Base-by-base conservation (phyloP, 768 basidiomycete genomes). In the Amanita inopinata region DNA sequence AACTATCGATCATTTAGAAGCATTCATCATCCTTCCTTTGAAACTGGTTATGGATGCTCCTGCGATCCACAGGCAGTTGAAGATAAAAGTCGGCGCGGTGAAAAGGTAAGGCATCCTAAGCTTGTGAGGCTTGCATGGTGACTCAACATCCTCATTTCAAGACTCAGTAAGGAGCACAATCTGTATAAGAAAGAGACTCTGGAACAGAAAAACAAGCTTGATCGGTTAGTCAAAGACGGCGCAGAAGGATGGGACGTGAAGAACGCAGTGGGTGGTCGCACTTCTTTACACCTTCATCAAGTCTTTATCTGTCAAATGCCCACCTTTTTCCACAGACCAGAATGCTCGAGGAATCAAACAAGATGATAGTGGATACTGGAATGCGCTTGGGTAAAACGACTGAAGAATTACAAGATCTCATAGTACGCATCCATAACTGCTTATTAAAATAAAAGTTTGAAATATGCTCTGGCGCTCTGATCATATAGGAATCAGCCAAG, bases 171-270 rank as follows among this genome's bases (percentile, higher is more conserved):
- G 54, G 89, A 93, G 56, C 66, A 78, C 40, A 58, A 53, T 18
- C 49, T 78, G 14, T 91, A 91, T 59, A 64, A 61, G 50, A 70
- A 74, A 38, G 89, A 93, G 63, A 71, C 70, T 3, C 72, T 66
- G 47, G 67, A 76, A 24, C 70, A 76, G 49, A 63, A 75, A 52
- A 59, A 57, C 40, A 81, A 73, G 54, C 63, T 78, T n/a, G 76
- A 80, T 50, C 76, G 76, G 57, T 61, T 83, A 53, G 59, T 74
- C 45, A 72, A 70, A 8, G 73, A 76, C 38, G 73, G 64, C 9
- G 74, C 72, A 31, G 82, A 87, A 49, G 78, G 77, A 31, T 89
- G 83, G 84, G 78, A 85, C 43, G 63, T 83, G 56, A 84, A 76
- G 60, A 87, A 80, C 60, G 74, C 70, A 54, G 86, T 85, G 57